phyloP scores from a whole-genome alignment of 768 basidiomycete genomes.

The Porphyrellus cyaneotinctus region DNA sequence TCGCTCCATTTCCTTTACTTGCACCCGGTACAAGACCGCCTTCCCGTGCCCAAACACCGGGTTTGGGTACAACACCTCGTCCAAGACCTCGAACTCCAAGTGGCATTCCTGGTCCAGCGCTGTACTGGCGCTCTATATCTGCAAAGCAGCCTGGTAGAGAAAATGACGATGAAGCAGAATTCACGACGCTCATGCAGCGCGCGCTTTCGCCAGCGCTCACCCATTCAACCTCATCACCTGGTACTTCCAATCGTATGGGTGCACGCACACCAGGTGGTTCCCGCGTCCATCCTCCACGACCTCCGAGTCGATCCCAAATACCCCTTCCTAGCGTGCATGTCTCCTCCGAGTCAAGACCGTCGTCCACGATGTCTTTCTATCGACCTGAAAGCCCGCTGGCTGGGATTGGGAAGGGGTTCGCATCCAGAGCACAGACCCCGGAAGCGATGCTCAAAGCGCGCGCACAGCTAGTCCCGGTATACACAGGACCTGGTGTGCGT shows the following conservation, averaged over 20 bases:
- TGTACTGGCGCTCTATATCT: constrained; percentile 47
- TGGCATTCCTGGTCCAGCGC: constrained; percentile 64
- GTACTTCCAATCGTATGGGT: constrained; percentile 23
- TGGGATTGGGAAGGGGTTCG: constrained; percentile 31
- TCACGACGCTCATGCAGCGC: constrained; percentile 48
- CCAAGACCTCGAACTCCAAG: constrained; percentile 76
- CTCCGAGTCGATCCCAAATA: constrained; percentile 81
- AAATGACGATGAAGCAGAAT: constrained; percentile 41
- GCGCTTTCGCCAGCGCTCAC: constrained; percentile 58
- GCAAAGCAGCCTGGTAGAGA: constrained; percentile 43
- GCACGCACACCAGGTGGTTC: constrained; percentile 40
- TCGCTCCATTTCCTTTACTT: constrained; percentile 33
- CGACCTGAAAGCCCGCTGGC: constrained; percentile 51
- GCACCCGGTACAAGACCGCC: constrained; percentile 34
- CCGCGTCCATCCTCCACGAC: constrained; percentile 55
- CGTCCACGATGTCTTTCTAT: constrained; percentile 67
- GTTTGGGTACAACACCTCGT: constrained; percentile 48
- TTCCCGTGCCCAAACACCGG: constrained; percentile 61
- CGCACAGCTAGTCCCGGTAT: constrained; percentile 55
- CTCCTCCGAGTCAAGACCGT: constrained; percentile 65
- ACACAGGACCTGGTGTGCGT: constrained; percentile 40
- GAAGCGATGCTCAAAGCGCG: constrained; percentile 58
- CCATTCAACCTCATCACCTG: constrained; percentile 44
- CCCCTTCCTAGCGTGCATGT: constrained; percentile 73
- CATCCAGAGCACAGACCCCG: constrained; percentile 62